Evolutionary conservation across 164 flowering plant species (phyloP).

Genomic region (Nelumbo lutea): DNA sequence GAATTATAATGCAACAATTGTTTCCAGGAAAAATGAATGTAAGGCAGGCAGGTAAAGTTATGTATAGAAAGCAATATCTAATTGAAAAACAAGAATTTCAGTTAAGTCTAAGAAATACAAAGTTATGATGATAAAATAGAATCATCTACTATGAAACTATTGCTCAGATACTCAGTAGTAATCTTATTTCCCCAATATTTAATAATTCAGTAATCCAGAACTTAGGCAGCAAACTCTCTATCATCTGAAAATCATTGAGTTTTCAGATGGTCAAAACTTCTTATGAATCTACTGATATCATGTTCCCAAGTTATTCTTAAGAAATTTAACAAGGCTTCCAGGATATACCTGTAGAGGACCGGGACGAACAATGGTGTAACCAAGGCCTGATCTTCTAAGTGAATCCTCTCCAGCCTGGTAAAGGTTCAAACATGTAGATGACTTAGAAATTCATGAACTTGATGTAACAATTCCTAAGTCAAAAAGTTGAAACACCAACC

Average conservation of each 20-base stretch:
- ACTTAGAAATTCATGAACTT: background rate
- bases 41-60: too few species aligned
- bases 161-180: background rate
- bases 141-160: background rate
- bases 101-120: background rate
- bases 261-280: too few species aligned
- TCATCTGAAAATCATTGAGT: too few species aligned
- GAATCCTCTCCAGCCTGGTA: slow-evolving; percentile 90
- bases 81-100: background rate
- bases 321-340: background rate
- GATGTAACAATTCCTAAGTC: background rate
- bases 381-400: slow-evolving; percentile 86
- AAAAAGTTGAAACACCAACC: slow-evolving; percentile 31
- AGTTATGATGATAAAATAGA: too few species aligned
- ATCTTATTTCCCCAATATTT: background rate
- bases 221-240: too few species aligned
- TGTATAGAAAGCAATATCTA: background rate
- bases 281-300: too few species aligned
- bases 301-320: too few species aligned
- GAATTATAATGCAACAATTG: too few species aligned
- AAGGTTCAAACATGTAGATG: slow-evolving; percentile 5
- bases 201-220: background rate
- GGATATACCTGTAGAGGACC: slow-evolving; percentile 78
- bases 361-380: slow-evolving; percentile 93
- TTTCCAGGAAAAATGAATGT: too few species aligned